A percentile compares a stretch with the other conserved stretches of the same genome.
Conservation (phyloP, 148 eudicot species). For the Selenicereus undatus region DNA sequence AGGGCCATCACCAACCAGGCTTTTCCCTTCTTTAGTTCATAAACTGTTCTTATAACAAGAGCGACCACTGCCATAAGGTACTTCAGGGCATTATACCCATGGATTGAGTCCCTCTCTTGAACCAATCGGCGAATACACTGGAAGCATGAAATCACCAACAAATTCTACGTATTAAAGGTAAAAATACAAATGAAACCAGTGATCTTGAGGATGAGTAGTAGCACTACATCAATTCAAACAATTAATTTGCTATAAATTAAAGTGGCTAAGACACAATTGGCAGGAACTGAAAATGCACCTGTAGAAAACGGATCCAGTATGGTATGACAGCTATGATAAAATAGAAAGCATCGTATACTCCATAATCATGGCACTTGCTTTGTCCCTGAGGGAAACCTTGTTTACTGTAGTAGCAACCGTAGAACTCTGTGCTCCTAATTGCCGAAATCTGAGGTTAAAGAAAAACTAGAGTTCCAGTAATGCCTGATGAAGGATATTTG, state of each 20-base stretch:
- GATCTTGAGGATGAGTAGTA: neutral
- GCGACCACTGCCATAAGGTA: constrained; percentile 74
- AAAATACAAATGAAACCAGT: neutral
- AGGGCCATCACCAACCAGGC: constrained; percentile 56
- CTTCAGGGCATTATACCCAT: constrained; percentile 57
- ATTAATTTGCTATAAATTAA: neutral
- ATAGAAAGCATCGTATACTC: constrained; percentile 60
- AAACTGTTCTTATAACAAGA: constrained; percentile 59
- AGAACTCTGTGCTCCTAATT: constrained; percentile 52
- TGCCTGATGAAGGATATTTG: neutral
- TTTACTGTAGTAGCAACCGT: constrained; percentile 43
- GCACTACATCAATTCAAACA: neutral
- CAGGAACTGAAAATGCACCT: constrained; percentile 38
- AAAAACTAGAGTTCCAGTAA: constrained; percentile 1
- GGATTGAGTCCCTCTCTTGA: constrained; percentile 49
- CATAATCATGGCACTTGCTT: constrained; percentile 45
- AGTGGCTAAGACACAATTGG: neutral
- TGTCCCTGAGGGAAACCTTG: constrained; percentile 30
- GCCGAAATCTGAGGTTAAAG: constrained; percentile 36
- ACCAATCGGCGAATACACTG: constrained; percentile 74
- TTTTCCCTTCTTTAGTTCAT: constrained; percentile 38
- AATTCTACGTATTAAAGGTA: neutral
- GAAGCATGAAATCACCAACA: constrained; percentile 3
- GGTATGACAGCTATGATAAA: constrained; percentile 67
- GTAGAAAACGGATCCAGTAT: constrained; percentile 78